phyloP scores from a whole-genome alignment of 2,329 filamentous ascomycete species.

The Aspergillus novofumigatus region DNA sequence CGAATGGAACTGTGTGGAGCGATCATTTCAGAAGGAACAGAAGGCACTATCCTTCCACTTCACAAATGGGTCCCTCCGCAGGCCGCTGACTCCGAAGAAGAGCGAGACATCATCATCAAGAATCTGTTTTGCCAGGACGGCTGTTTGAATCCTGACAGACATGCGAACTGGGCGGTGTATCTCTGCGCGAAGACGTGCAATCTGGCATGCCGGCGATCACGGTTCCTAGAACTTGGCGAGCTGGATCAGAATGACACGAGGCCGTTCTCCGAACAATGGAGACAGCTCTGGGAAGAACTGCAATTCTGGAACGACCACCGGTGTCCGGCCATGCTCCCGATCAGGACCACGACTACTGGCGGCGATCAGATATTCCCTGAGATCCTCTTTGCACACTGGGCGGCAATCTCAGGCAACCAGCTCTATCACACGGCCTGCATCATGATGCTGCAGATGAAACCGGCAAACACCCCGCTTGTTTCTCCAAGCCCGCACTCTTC shows the following conservation, averaged over 20 bases:
- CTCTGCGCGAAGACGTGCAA: constrained; percentile 50
- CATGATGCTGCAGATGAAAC: constrained; percentile 45
- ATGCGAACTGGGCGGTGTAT: constrained; percentile 57
- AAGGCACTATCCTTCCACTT: constrained; percentile 48
- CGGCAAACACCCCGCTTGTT: constrained; percentile 23
- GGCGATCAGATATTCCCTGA: constrained; percentile 44
- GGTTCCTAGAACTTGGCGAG: constrained; percentile 45
- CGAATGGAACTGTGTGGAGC: constrained; percentile 53
- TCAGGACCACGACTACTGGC: constrained; percentile 39
- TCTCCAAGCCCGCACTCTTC: constrained; percentile 30
- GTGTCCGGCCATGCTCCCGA: constrained; percentile 44
- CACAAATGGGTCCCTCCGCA: constrained; percentile 45
- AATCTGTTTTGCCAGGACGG: constrained; percentile 19
- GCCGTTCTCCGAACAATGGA: constrained; percentile 43
- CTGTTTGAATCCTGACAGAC: constrained; percentile 44
- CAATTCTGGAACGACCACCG: constrained; percentile 46
- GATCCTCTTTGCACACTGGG: constrained; percentile 50
- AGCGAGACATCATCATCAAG: constrained; percentile 14
- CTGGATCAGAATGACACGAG: constrained; percentile 37
- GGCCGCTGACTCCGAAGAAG: constrained; percentile 28
- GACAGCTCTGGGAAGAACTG: constrained; percentile 46
- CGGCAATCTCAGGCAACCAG: constrained; percentile 54
- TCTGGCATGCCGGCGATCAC: constrained; percentile 46
- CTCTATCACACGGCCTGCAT: constrained; percentile 53
- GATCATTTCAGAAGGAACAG: constrained; percentile 48